phyloP scores from a whole-genome alignment of 108 stramenopile genomes.

The Mayamaea pseudoterrestris region DNA sequence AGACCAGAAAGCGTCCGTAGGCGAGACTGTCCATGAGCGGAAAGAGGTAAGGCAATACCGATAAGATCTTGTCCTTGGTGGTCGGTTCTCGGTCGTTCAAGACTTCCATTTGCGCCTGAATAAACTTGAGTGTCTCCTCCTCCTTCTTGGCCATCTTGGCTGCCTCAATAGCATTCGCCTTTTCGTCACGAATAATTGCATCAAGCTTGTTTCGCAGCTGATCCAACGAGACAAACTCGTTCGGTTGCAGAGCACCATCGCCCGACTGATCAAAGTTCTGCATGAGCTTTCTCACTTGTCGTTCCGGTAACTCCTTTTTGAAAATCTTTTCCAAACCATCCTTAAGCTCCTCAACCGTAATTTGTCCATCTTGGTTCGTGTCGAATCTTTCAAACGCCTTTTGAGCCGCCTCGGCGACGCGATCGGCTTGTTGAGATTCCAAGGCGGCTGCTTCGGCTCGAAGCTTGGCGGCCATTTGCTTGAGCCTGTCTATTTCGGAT shows the following conservation, averaged over 20 bases:
- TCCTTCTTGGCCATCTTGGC: conserved; percentile 35
- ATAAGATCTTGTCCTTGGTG: conserved; percentile 42
- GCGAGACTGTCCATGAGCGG: conserved; percentile 76
- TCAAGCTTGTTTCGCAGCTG: conserved; percentile 65
- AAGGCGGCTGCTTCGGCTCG: conserved; percentile 70
- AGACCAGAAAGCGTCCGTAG: conserved; percentile 64
- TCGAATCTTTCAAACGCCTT: conserved; percentile 67
- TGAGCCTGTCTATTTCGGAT: conserved; percentile 72
- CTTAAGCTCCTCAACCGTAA: conserved; percentile 60
- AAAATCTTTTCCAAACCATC: conserved; percentile 59
- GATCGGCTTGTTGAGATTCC: conserved; percentile 62
- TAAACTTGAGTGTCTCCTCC: conserved; percentile 30
- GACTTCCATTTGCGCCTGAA: conserved; percentile 39
- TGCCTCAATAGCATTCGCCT: conserved; percentile 41
- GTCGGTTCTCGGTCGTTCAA: conserved; percentile 71
- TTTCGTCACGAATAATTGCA: conserved; percentile 61
- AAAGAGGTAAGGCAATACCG: conserved; percentile 70
- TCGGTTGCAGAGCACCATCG: conserved; percentile 62
- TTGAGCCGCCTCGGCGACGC: conserved; percentile 57
- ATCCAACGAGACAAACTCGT: conserved; percentile 65
- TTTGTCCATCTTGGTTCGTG: conserved; percentile 62
- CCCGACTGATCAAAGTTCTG: conserved; percentile 56
- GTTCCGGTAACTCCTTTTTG: conserved; percentile 64
- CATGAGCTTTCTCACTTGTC: conserved; percentile 61
- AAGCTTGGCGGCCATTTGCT: conserved; percentile 58